A percentile compares a stretch with the other conserved stretches of the same genome.
Evolutionary conservation across 2,329 filamentous ascomycete species (phyloP).

Genomic region (Claviceps africana): DNA sequence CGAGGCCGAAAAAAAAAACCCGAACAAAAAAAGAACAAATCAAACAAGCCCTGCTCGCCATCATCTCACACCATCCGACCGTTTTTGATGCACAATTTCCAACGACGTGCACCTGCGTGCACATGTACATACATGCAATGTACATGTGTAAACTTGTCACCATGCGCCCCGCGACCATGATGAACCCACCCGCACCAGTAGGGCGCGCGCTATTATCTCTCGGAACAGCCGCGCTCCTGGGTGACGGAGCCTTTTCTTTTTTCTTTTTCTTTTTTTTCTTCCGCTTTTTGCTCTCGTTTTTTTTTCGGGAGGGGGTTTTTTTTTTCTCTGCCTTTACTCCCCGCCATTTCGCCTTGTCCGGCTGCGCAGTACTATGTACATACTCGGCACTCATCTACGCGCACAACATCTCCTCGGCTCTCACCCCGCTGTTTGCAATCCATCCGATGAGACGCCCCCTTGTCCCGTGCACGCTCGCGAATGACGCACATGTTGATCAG

Average conservation of each 20-base stretch:
- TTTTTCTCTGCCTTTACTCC: too few relatives aligned
- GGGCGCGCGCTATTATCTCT: conserved; percentile 11
- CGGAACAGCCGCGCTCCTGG: conserved; percentile 9
- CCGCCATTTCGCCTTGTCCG: too few relatives aligned
- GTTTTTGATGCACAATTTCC: too few relatives aligned
- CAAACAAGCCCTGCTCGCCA: too few relatives aligned
- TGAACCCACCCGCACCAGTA: conserved; percentile 2
- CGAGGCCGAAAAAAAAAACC: too few relatives aligned
- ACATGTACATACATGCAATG: not conserved
- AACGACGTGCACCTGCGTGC: too few relatives aligned
- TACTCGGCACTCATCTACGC: not conserved
- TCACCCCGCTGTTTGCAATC: conserved; percentile 12
- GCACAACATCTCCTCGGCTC: not conserved
- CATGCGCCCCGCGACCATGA: not conserved
- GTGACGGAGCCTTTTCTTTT: conserved; percentile 7
- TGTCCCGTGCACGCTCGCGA: conserved; percentile 11
- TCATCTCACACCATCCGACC: too few relatives aligned
- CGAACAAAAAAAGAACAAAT: too few relatives aligned
- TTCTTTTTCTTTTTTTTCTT: not conserved
- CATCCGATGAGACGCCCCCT: conserved; percentile 21
- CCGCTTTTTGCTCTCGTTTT: conserved; percentile 2
- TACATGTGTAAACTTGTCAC: not conserved
- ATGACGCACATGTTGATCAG: conserved; percentile 5
- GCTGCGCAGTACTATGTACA: too few relatives aligned
- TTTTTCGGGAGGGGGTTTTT: too few relatives aligned